Evolutionary conservation across 2,329 filamentous ascomycete species (phyloP), one percentile per base, ranked within the genome.

Genomic region (Talaromyces sp.): DNA sequence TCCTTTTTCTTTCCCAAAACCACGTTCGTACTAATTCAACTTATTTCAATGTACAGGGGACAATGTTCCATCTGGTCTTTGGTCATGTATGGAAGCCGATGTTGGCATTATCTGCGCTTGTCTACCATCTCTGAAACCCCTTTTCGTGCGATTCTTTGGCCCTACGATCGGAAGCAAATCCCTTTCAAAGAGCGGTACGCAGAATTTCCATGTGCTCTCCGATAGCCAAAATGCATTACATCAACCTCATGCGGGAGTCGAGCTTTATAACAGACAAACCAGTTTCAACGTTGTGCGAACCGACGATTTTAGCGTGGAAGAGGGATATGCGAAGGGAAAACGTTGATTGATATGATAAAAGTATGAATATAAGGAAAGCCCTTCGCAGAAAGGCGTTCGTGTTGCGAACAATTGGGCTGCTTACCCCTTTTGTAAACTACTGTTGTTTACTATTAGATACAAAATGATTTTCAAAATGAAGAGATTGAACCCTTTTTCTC

Each of bases 301-400:
- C 44, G 44, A 50, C 23, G 44, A 50, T 12, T 50, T 50, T 27
- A 23, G 18, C 8, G 44, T 50, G 44, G 44, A 50, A 27, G 23
- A 18, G 4, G 12, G 44, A 27, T 50, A 50, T 50, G 12, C 9
- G n/a, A 27, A 50, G 44, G 71, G 66, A 50, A 50, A 50, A 2
- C 6, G 8, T 50, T 50, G 18, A 50, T 50, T 4, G 8, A 14
- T 50, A 10, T 50, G 12, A 23, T 27, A 14, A 27, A 10, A 18
- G 9, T 50, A 18, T 27, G 23, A 23, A 10, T 12, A 50, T 50
- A 47, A 23, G 16, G 42, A n/a, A 23, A 47, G 16, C 16, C 42
- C 42, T 36, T 14, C 33, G 12, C 10, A 34, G 10, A 10, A 9
- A 4, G 9, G 33, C 7, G 33, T 10, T 36, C 9, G 14, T 10